Percentiles rank a stretch among this genome's conserved stretches.
Evolutionary conservation across 352 stramenopile species (phyloP).

Genomic region (Globisporangium radiosum): DNA sequence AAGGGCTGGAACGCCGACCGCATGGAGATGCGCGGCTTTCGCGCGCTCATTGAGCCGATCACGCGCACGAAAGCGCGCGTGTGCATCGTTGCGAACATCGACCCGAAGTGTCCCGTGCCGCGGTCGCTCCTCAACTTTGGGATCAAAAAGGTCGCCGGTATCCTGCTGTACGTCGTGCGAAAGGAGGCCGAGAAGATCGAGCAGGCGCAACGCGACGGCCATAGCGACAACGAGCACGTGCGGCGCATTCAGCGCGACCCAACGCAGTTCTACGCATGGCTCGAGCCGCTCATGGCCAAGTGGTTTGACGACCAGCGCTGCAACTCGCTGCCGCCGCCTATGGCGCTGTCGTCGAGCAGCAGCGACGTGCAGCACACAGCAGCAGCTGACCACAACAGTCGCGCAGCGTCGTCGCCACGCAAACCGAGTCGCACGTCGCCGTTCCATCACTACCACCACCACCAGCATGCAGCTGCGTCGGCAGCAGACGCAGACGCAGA

Average conservation of each 20-base stretch:
- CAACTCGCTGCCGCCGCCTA: slow-evolving; percentile 23
- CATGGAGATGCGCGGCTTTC: slow-evolving; percentile 67
- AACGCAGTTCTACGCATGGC: slow-evolving; percentile 71
- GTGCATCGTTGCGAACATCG: slow-evolving; percentile 75
- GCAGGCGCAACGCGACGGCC: slow-evolving; percentile 34
- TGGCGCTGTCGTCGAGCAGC: slow-evolving; percentile 16
- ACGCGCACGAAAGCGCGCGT: slow-evolving; percentile 54
- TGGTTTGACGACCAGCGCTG: slow-evolving; percentile 52
- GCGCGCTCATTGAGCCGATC: slow-evolving; percentile 69
- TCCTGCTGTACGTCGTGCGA: slow-evolving; percentile 68
- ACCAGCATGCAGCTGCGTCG: background rate
- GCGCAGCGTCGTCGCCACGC: background rate
- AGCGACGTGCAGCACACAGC: background rate
- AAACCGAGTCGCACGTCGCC: slow-evolving; percentile 20
- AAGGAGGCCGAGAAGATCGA: slow-evolving; percentile 80
- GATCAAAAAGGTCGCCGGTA: slow-evolving; percentile 78
- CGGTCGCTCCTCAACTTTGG: slow-evolving; percentile 70
- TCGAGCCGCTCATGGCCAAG: slow-evolving; percentile 52
- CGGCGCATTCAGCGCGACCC: slow-evolving; percentile 57
- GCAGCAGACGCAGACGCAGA: slow-evolving; percentile 4
- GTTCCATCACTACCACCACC: slow-evolving; percentile 20
- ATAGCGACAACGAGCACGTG: slow-evolving; percentile 45
- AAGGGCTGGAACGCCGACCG: slow-evolving; percentile 70
- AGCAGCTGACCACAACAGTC: background rate
- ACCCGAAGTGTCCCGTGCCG: slow-evolving; percentile 71